Evolutionary conservation across 2,329 filamentous ascomycete species (phyloP), one percentile per base, ranked within the genome.

Genomic region (Colletotrichum eleusines): DNA sequence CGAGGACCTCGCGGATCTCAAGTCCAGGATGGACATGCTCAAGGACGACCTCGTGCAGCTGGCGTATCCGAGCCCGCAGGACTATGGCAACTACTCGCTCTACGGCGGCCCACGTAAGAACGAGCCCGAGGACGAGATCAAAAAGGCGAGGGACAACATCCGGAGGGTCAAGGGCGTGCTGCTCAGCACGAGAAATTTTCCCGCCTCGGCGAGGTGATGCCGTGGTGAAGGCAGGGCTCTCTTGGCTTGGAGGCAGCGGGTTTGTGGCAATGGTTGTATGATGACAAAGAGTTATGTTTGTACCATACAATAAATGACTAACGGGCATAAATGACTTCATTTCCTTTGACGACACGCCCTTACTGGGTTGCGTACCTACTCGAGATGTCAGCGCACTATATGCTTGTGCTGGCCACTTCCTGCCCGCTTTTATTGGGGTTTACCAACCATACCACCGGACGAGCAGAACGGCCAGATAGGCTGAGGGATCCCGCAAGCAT

Each of bases 81-180:
- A 84, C 31, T 82, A 81, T 69, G 78, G 80, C 70, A 74, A 77
- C 59, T 79, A 80, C 69, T 81, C 84, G 66, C 71, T 84, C 63
- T 84, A 86, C 72, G 82, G 83, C 40, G 81, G 81, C 23, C 80
- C 79, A n/a, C 80, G 79, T 38, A 83, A 79, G 74, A 80, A 80
- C 60, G 89, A 89, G 75, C 86, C 87, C 38, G 87, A 90, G 72
- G 92, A 95, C 79, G 91, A 93, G 80, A 90, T 94, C 75, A 89
- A 89, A 73, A 89, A 88, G 77, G 85, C 93, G 26, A 93, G 92
- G 81, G 89, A 89, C 73, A 92, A 91, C 72, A 95, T 97, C 62
- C 84, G 93, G 73, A 87, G 92, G 67, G 88, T 96, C 51, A 97
- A 97, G 83, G 93, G 93, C 1, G 88, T 94, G 14, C 82, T 96